phyloP scores from a whole-genome alignment of 495 filamentous ascomycete species.

The Usnea hakonensis region DNA sequence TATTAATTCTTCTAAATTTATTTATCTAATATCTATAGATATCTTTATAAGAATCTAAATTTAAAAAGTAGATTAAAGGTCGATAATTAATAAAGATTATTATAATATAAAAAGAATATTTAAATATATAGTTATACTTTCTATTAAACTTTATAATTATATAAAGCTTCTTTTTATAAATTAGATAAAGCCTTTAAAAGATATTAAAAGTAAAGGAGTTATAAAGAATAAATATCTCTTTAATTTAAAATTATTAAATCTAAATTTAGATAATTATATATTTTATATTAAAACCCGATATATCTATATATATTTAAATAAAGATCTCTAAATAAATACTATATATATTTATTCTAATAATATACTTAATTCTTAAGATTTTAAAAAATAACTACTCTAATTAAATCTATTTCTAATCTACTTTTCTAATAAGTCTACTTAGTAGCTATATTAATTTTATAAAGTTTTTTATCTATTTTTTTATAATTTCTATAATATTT shows the following conservation, averaged over 20 bases:
- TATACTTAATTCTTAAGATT: constrained; percentile 8
- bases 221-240: not conserved
- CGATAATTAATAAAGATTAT: constrained; percentile 11
- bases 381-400: constrained; percentile 9
- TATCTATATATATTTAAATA: constrained; percentile 13
- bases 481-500: constrained; percentile 3
- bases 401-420: not conserved
- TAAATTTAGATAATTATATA: not conserved
- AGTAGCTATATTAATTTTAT: not conserved
- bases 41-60: no score
- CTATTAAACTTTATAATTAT: constrained; percentile 7
- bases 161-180: constrained; percentile 13
- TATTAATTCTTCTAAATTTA: not conserved
- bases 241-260: not conserved
- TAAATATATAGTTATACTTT: constrained; percentile 18
- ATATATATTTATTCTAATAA: constrained; percentile 5
- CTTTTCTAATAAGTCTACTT: constrained; percentile 1
- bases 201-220: not conserved
- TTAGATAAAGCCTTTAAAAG: constrained; percentile 1
- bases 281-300: not conserved
- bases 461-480: constrained; percentile 11
- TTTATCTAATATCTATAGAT: no score
- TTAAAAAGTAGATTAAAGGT: constrained; percentile 9
- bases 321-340: not conserved
- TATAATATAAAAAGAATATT: not conserved